Evolutionary conservation across 345 rosid species (phyloP).

Genomic region (Citropsis articulata): DNA sequence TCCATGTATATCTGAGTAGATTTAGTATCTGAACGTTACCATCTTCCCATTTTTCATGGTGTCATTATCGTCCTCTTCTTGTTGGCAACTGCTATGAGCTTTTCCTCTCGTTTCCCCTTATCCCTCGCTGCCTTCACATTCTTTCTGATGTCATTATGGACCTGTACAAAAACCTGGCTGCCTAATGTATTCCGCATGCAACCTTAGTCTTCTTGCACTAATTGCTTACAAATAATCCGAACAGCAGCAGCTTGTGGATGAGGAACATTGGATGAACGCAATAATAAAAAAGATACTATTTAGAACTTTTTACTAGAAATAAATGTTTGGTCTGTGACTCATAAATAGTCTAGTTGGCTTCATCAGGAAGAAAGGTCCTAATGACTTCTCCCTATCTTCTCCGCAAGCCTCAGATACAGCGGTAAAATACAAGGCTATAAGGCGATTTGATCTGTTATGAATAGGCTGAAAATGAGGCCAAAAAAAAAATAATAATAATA

Average conservation of each 20-base stretch:
- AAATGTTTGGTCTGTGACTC: not conserved
- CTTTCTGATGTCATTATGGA: constrained; percentile 60
- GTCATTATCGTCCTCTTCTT: constrained; percentile 75
- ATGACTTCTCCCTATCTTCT: constrained; percentile 26
- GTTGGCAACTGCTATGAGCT: constrained; percentile 76
- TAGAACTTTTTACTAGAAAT: not conserved
- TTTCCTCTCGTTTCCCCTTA: constrained; percentile 69
- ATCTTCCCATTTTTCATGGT: constrained; percentile 59
- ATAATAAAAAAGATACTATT: too few relatives aligned
- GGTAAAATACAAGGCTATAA: constrained; percentile 52
- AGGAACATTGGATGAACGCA: not conserved
- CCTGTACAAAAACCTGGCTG: constrained; percentile 44
- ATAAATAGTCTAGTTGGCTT: constrained; percentile 61
- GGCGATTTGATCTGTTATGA: constrained; percentile 57
- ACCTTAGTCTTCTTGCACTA: constrained; percentile 65
- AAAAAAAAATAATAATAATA: not conserved
- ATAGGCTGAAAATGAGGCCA: constrained; percentile 46
- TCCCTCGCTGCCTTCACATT: constrained; percentile 58
- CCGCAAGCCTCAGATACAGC: constrained; percentile 33
- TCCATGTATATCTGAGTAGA: too few relatives aligned
- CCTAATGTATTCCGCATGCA: constrained; percentile 51
- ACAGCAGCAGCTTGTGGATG: not conserved
- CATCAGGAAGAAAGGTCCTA: constrained; percentile 41
- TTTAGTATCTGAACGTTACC: constrained; percentile 31
- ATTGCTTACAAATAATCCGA: constrained; percentile 62